Evolutionary conservation across 1,284 basidiomycete species (phyloP), one percentile per base, ranked within the genome.

Genomic region (Naganishia cerealis): DNA sequence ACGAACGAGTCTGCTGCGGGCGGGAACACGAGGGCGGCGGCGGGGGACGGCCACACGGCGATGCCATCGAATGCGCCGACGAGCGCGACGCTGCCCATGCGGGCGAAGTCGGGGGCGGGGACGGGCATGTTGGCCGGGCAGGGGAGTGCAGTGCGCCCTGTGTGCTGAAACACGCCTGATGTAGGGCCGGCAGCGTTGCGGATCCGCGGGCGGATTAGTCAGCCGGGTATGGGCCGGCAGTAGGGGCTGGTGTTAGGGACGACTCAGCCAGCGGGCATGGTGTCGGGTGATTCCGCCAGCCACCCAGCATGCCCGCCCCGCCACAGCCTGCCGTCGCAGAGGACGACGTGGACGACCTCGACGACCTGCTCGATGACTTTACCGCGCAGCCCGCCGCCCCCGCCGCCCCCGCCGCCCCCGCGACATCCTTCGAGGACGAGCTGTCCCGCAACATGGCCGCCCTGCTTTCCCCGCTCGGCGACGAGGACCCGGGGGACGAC

Each of bases 1-100:
- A 70, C 21, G 36, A 67, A 8, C 48, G 73, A 74, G 43, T 57
- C 50, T 3, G 73, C 71, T 9, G 70, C 67, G 2, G 75, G 67
- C 10, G 73, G 67, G 15, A 71, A 71, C 2, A 73, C 52, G 74
- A 78, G 12, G 75, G 70, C 2, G 75, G 76, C 65, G 74, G 72
- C 24, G 71, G 68, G 7, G 77, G 71, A 78, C 73, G 75, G 83
- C 82, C 89, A 88, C 65, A 93, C 81, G 76, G 89, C 88, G 69
- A 97, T 83, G 55, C 92, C 92, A 36, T 89, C 85, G 78, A 96
- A 97, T 21, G 90, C 85, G 66, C 94, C 94, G 43, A 88, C 87
- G 54, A 96, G 83, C 66, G 87, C 92, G 67, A 96, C 92, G 67
- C 84, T 87, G 71, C 93, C 93, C 90, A 95, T 94, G 70, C 89